A percentile compares a stretch with the other conserved stretches of the same genome.
phyloP scores from a whole-genome alignment of 1,284 basidiomycete species.

The Vanrija pseudolonga region DNA sequence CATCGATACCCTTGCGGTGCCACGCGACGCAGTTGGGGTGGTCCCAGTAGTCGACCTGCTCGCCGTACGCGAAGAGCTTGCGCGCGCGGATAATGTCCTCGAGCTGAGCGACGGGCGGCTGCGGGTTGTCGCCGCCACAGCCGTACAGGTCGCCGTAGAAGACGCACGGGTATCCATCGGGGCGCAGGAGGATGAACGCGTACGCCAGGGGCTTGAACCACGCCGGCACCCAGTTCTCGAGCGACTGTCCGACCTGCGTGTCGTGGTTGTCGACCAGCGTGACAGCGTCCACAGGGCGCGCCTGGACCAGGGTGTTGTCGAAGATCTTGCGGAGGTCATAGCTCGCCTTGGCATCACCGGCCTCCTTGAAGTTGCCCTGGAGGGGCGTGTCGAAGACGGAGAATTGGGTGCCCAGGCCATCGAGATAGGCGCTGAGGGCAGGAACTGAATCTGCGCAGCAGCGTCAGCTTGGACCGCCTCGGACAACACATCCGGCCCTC shows the following conservation, averaged over 20 bases:
- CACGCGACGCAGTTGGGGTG: slow-evolving; percentile 54
- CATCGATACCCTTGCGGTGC: slow-evolving; percentile 54
- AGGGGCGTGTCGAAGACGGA: slow-evolving; percentile 58
- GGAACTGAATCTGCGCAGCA: slow-evolving; percentile 42
- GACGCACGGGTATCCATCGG: slow-evolving; percentile 85
- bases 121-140: slow-evolving; percentile 53
- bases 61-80: slow-evolving; percentile 57
- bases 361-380: slow-evolving; percentile 52
- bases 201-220: slow-evolving; percentile 65
- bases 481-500: too few relatives aligned
- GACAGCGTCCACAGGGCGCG: slow-evolving; percentile 58
- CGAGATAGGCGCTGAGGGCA: slow-evolving; percentile 40
- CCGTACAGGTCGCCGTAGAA: slow-evolving; percentile 83
- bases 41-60: slow-evolving; percentile 54
- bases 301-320: slow-evolving; percentile 56
- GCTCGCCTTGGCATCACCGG: slow-evolving; percentile 52
- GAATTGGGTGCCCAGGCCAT: slow-evolving; percentile 54
- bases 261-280: slow-evolving; percentile 58
- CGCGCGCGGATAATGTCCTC: slow-evolving; percentile 55
- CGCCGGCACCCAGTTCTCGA: slow-evolving; percentile 56
- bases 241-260: slow-evolving; percentile 56
- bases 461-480: not conserved
- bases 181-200: slow-evolving; percentile 76
- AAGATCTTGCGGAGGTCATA: slow-evolving; percentile 58
- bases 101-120: slow-evolving; percentile 51